Conservation (phyloP, 805 yeast species). For the Brettanomyces nanus region DNA sequence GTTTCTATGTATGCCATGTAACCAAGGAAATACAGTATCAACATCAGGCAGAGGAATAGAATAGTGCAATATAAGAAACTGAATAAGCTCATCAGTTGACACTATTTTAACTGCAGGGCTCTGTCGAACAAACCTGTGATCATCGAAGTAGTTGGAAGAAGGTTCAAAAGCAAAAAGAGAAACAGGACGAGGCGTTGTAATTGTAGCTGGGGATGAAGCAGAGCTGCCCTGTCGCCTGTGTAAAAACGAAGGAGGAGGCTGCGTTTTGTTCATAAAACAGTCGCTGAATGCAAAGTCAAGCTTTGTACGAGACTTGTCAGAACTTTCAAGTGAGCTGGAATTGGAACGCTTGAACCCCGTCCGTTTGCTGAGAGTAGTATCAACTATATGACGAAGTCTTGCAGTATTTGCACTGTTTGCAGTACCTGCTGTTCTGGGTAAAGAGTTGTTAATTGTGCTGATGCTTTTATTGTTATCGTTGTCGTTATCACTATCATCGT, state of each 20-base stretch:
- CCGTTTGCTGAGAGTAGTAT: background rate
- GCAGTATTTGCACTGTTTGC: too few relatives aligned
- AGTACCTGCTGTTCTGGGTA: too few relatives aligned
- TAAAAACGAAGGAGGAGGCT: too few relatives aligned
- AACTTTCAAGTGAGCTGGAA: background rate
- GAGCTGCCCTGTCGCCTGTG: too few relatives aligned
- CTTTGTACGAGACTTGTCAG: background rate
- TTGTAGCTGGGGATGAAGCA: background rate
- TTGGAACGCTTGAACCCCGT: background rate
- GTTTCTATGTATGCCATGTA: conserved; percentile 63
- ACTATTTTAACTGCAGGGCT: conserved; percentile 15
- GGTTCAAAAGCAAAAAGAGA: conserved; percentile 16
- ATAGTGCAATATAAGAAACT: conserved; percentile 15
- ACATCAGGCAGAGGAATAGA: conserved; percentile 49
- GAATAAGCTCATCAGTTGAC: conserved; percentile 19
- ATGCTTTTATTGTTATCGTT: too few relatives aligned
- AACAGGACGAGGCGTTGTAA: conserved; percentile 1
- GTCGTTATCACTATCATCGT: too few relatives aligned
- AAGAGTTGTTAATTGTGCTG: too few relatives aligned
- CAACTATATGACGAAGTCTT: too few relatives aligned
- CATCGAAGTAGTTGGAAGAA: conserved; percentile 12
- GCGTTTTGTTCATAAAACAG: background rate
- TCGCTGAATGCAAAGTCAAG: background rate
- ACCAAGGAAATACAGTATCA: conserved; percentile 76
- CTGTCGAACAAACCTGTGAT: conserved; percentile 11